Evolutionary conservation across 2,329 filamentous ascomycete species (phyloP), one percentile per base, ranked within the genome.

Genomic region (Tolypocladium inflatum): DNA sequence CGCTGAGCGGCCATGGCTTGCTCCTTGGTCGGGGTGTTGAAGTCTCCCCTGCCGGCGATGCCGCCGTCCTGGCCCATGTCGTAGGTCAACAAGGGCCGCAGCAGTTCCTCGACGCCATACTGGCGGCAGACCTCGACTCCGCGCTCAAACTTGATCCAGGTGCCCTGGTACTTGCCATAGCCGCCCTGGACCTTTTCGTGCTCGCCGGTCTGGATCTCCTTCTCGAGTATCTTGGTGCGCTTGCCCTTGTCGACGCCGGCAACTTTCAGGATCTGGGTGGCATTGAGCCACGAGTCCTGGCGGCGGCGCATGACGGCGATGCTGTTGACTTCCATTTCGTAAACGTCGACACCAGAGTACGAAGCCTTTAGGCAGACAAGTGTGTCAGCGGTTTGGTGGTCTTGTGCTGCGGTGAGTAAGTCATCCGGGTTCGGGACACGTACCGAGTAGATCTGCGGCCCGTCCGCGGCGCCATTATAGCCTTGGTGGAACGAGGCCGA

Each of bases 151-250:
- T 89, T 90, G 68, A 99, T 96, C 94, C 94, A 99, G 2, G 94
- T 99, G 57, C 94, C 94, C 77, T 99, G 94, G 68, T 99, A 99
- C 77, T 97, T 97, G 63, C 94, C 94, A 68, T 99, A 99, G 6
- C 94, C 94, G 39, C 94, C 94, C 71, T 99, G 94, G 3, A 99
- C 93, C 74, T 99, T 99, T 73, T 99, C 94, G 73, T 99, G 93
- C 69, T 96, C 90, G 67, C 94, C 94, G 0, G 89, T 94, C 63
- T 96, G 85, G 59, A 99, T 96, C 73, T 99, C 94, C 74, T 97
- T 97, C 72, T 99, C 94, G 55, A 99, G 80, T 9, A 97, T 95
- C 74, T 97, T 97, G 59, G 94, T 97, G 65, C 94, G 88, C 75
- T 96, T 95, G 60, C 93, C 94, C 76, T 99, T 99, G 70, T 97